Evolutionary conservation across 306 rosid species (phyloP), one percentile per base, ranked within the genome.

Genomic region (Coriaria nepalensis): DNA sequence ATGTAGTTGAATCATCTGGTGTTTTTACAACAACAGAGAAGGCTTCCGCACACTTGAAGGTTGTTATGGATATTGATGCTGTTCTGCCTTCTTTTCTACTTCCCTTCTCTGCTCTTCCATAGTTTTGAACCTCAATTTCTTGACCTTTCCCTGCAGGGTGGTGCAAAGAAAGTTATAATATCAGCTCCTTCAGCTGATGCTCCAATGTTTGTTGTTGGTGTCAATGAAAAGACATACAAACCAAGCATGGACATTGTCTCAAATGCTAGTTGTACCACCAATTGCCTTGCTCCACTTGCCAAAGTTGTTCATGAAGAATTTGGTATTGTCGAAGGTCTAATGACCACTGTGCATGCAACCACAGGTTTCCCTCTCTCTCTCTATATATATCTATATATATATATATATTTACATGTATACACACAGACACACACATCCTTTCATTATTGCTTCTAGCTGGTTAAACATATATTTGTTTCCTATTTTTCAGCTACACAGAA

Each of bases 281-380:
- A 90, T 66, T 90, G 95, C 62, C 98, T 90, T 62, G 98, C 98
- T 64, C 98, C 98, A 50, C 80, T 90, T 51, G 98, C 98, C 60
- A 90, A 90, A 95, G 98, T 85, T 57, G 86, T 90, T 71, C 82
- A 90, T 20, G 95, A 90, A 67, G 95, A 82, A 69, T 90, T 90
- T 57, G 98, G 95, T 42, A 90, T 90, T 43, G 35, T 79, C 53
- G 98, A 90, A 74, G 98, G 95, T 72, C 69, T 90, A 70, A 90
- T 90, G 98, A 90, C 98, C n/a, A 90, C 98, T 42, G 98, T 90
- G 38, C 98, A 90, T 73, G 98, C 98, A 64, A 90, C 98, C 35
- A 85, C 98, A 79, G 98, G 98, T 90, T 33, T 67, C 45, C 54
- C 53, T 50, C 32, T 36, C 46, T 40, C 36, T 46, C 45, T 33